Conservation (phyloP, 1,284 basidiomycete species). For the Phellopilus nigrolimitatus region DNA sequence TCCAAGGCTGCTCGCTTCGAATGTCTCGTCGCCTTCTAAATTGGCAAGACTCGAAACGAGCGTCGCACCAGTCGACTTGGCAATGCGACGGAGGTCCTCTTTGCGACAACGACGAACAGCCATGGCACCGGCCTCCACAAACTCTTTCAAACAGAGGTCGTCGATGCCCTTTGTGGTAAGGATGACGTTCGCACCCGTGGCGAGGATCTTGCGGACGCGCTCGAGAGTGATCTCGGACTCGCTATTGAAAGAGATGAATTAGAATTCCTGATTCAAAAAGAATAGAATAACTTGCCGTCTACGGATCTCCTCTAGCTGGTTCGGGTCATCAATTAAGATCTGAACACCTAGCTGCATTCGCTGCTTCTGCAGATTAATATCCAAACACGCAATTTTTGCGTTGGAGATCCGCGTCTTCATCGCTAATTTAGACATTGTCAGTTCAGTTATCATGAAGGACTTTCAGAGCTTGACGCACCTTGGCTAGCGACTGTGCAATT, state of each 20-base stretch:
- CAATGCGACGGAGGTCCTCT: constrained; percentile 95
- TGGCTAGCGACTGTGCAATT: constrained; percentile 99
- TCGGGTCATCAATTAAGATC: constrained; percentile 95
- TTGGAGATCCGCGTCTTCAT: constrained; percentile 95
- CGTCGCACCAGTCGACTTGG: constrained; percentile 94
- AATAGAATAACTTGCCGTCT: constrained; percentile 56
- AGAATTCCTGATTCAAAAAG: not conserved
- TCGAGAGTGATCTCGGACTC: constrained; percentile 97
- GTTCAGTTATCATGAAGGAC: not conserved
- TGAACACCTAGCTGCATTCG: constrained; percentile 99
- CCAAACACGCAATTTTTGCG: constrained; percentile 97
- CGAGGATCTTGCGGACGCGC: constrained; percentile 93
- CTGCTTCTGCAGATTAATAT: constrained; percentile 96
- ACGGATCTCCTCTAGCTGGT: constrained; percentile 95
- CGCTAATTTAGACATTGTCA: constrained; percentile 44
- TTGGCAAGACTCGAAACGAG: constrained; percentile 93
- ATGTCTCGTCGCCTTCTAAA: constrained; percentile 97
- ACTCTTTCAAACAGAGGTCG: constrained; percentile 97
- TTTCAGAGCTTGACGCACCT: constrained; percentile 59
- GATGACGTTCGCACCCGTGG: constrained; percentile 94
- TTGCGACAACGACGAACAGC: constrained; percentile 97
- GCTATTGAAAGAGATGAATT: constrained; percentile 36
- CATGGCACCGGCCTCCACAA: constrained; percentile 99
- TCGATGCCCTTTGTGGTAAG: constrained; percentile 99
- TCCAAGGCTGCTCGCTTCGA: constrained; percentile 88